phyloP scores from a whole-genome alignment of 192 early-diverging fungal genomes.

The Obelidium mucronatum region DNA sequence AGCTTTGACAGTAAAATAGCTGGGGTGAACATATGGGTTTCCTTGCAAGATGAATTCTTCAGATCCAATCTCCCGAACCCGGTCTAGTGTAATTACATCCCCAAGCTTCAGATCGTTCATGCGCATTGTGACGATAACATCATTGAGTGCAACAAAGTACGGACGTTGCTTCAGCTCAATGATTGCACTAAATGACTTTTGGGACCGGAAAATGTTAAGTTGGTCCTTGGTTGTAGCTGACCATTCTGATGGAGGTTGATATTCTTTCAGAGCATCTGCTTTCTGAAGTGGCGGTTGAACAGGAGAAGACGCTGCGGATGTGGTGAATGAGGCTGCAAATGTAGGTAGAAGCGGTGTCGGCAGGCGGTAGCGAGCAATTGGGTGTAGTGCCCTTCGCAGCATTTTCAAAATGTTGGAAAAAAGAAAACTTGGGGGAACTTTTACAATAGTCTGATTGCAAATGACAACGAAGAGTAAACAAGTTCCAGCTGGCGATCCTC shows the following conservation, averaged over 20 bases:
- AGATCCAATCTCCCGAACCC: constrained; percentile 85
- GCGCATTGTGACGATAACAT: constrained; percentile 83
- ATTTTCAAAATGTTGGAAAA: background rate
- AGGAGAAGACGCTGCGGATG: no score
- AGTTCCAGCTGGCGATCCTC: constrained; percentile 13
- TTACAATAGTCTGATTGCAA: constrained; percentile 4
- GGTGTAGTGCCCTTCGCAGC: background rate
- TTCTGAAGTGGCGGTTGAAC: background rate
- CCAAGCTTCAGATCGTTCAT: constrained; percentile 87
- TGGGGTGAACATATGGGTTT: constrained; percentile 79
- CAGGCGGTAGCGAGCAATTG: background rate
- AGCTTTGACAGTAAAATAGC: constrained; percentile 79
- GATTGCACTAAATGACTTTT: constrained; percentile 75
- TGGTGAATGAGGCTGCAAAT: background rate
- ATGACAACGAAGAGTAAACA: background rate
- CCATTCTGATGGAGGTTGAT: constrained; percentile 17
- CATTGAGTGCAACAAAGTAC: constrained; percentile 87
- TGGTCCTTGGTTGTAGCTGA: constrained; percentile 25
- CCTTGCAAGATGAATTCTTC: constrained; percentile 87
- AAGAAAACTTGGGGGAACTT: background rate
- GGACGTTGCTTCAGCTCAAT: constrained; percentile 88
- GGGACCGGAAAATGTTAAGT: constrained; percentile 43
- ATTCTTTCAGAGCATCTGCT: background rate
- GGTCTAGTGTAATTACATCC: constrained; percentile 85
- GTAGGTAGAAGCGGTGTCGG: background rate